Evolutionary conservation across 164 flowering plant species (phyloP), one percentile per base, ranked within the genome.

Genomic region (Vitis amurensis): DNA sequence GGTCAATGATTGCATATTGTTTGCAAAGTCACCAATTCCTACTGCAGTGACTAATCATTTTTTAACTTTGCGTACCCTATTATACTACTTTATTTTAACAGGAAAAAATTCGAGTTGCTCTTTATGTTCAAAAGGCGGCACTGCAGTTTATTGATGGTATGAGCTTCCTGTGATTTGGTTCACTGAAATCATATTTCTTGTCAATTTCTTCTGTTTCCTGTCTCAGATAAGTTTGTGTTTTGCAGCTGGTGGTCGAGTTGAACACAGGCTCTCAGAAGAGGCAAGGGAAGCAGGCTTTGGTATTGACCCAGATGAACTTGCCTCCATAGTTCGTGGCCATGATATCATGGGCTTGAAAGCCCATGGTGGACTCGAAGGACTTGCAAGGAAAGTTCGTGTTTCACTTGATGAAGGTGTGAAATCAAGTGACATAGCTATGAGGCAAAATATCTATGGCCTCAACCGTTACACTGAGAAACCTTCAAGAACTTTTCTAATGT

Each of bases 21-120:
- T 37, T 37, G 44, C 44, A 2, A 37, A 37, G 44, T 37, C 44
- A 37, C 44, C 44, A 37, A 37, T 37, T 37, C 44, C 44, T 37
- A 37, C 44, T 37, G 44, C 44, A 37, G 44, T 0, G 44, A 6
- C 44, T 3, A 37, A 37, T 37, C 44, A 6, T 6, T 37, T 23
- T 37, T 37, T 37, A 37, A 37, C 44, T 37, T 37, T 37, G 44
- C 0, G 6, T 12, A 67, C 16, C 50, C 29, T 17, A 57, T 19
- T 17, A 49, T 8, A 55, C 37, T 13, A 8, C 17, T 27, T 14
- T 57, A 52, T 47, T 14, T 15, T 53, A 2, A 73, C 27, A 80
- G 83, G 83, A 80, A 60, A 80, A 71, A 29, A 73, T 79, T 56
- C 79, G 82, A 61, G 72, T 79, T 44, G 82, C 77, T 64, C 75